Evolutionary conservation across 1,284 basidiomycete genomes (phyloP).

Genomic region (Schizophyllum amplum): DNA sequence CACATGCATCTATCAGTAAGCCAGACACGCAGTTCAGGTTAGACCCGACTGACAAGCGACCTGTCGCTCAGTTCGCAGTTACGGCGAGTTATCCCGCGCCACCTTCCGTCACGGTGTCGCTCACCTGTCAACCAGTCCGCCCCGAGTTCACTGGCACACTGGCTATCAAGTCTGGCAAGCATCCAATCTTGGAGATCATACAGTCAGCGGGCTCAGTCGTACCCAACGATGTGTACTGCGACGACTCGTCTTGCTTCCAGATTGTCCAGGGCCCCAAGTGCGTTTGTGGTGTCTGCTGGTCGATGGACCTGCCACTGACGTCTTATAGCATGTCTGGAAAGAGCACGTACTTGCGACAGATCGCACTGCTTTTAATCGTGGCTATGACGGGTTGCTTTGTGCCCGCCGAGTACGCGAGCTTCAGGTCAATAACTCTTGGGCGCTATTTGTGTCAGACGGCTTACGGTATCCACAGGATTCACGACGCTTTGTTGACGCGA

Average conservation of each 20-base stretch:
- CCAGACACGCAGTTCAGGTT: slow-evolving; percentile 8
- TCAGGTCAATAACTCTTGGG: too few species aligned
- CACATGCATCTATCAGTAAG: slow-evolving; percentile 71
- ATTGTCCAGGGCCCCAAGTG: slow-evolving; percentile 86
- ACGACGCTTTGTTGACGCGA: slow-evolving; percentile 78
- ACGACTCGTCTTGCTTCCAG: slow-evolving; percentile 77
- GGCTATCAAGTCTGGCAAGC: slow-evolving; percentile 79
- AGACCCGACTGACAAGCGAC: slow-evolving; percentile 3
- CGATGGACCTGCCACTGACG: not conserved
- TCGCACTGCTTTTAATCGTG: slow-evolving; percentile 78
- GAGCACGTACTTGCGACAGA: slow-evolving; percentile 86
- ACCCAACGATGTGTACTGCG: slow-evolving; percentile 83
- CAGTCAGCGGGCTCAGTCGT: slow-evolving; percentile 64
- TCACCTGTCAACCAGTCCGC: slow-evolving; percentile 44
- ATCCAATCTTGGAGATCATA: slow-evolving; percentile 77
- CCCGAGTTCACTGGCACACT: slow-evolving; percentile 84
- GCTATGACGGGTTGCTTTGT: slow-evolving; percentile 88
- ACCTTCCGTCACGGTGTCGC: not conserved
- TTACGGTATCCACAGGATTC: slow-evolving; percentile 39
- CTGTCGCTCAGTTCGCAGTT: slow-evolving; percentile 52
- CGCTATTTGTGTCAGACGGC: not conserved
- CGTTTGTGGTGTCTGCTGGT: slow-evolving; percentile 16
- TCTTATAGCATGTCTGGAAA: slow-evolving; percentile 83
- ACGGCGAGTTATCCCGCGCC: slow-evolving; percentile 41
- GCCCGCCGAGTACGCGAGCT: slow-evolving; percentile 84